Base-by-base conservation (phyloP, 805 yeast species). In the Teunomyces atbi region DNA sequence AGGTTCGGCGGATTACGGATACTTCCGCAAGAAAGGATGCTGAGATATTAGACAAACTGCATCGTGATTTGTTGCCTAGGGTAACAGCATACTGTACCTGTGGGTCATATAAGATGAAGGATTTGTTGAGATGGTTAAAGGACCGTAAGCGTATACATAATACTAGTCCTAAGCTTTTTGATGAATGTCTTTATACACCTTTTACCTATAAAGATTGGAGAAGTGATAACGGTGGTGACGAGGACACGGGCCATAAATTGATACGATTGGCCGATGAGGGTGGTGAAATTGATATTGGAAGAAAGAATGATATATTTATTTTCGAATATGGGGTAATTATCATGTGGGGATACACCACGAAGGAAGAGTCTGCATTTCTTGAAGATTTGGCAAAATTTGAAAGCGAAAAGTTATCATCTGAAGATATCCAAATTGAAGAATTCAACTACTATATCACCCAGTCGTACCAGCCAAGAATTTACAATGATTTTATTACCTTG, bases 321-420 rank as follows among this genome's bases (percentile, higher is more conserved):
- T 94, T 94, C 69, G 97, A 91, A 58, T 94, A 94, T 65, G 99
- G 99, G 16, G 99, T 94, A n/a, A 83, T 89, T 27, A 96, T 94
- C 1, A 69, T 94, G 72, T 94, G 99, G 99, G 99, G 99, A 0
- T 94, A 89, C 59, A 81, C 89, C 1, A 77, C 82, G 45, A 77
- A 82, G 44, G 98, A 94, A 65, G 99, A 94, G 61, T 73, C 74
- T 44, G 82, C 89, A 42, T 88, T 94, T 55, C 68, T 94, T 45
- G 78, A 77, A 42, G 97, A 92, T 59, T 69, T 94, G 54, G 96
- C 92, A n/a, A 82, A 81, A 50, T 94, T 91, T 65, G 99, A 87
- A 60, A 85, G 81, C 59, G 99, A 94, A 61, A 94, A 94, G 64
- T 74, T 94, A 29, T 87, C 96, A 0, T 82, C 81, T 40, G 97